Evolutionary conservation across 441 rosid species (phyloP), one percentile per base, ranked within the genome.

Genomic region (Eruca vesicaria): DNA sequence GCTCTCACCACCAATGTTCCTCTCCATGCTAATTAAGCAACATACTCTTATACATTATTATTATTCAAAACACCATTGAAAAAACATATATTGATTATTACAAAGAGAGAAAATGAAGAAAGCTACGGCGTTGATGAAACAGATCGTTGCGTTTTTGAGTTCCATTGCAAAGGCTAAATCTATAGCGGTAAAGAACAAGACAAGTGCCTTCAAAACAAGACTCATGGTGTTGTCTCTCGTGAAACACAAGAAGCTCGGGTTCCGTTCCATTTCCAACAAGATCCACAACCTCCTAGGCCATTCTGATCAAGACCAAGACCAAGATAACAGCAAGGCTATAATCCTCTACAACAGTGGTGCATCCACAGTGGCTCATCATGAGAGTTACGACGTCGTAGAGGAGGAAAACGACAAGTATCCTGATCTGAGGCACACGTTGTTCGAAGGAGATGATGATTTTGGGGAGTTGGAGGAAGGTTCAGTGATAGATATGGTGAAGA

Each of bases 401-500:
- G 61, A 76, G 2, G 82, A 82, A 0, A 72, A 60, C 3, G 79
- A 79, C 5, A 81, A 82, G 80, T 86, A 84, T 36, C 90, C 87
- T 0, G 89, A 88, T 72, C 72, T 84, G 1, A 83, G 80, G 31
- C 89, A 85, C 68, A 81, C 78, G 7, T 69, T 88, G 66, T 82
- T 85, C 28, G 80, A 86, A 6, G 87, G 82, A 18, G 88, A 75
- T 4, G 86, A 69, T 1, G 82, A 83, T 10, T 66, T 69, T 1
- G 61, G 56, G 9, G 78, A 73, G 6, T 60, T 72, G 60, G 82
- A 80, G 8, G 63, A 64, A 38, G 79, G 81, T 19, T 86, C 90
- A 1, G 82, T 86, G 56, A 84, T 88, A 6, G 89, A 88, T 28
- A 48, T 85, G 74, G 89, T 86, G 71, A 81, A 79, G 74, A 81